phyloP scores from a whole-genome alignment of 768 basidiomycete species.

The Pleurotus giganteus region DNA sequence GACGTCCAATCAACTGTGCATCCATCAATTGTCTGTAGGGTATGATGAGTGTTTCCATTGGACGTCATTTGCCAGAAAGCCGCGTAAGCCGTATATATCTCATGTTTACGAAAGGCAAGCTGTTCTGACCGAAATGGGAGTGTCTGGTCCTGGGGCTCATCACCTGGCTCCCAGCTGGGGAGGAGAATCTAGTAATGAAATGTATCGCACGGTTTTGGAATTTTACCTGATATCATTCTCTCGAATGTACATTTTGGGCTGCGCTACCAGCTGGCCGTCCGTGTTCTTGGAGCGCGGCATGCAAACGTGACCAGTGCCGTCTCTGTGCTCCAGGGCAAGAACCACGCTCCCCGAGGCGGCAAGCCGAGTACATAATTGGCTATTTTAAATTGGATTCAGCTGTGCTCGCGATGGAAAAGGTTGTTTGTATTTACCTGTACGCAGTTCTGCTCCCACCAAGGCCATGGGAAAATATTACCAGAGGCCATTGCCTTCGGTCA shows the following conservation, averaged over 20 bases:
- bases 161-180: slow-evolving; percentile 27
- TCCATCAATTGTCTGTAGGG: slow-evolving; percentile 38
- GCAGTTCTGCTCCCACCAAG: slow-evolving; percentile 70
- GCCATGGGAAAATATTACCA: slow-evolving; percentile 85
- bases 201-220: background rate
- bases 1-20: slow-evolving; percentile 30
- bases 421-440: slow-evolving; percentile 47
- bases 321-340: slow-evolving; percentile 79
- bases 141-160: slow-evolving; percentile 22
- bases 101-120: slow-evolving; percentile 63
- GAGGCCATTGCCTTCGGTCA: slow-evolving; percentile 55
- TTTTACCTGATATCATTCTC: slow-evolving; percentile 56
- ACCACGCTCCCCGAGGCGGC: slow-evolving; percentile 82
- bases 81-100: slow-evolving; percentile 64
- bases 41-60: slow-evolving; percentile 23
- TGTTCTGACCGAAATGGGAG: slow-evolving; percentile 65
- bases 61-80: slow-evolving; percentile 56
- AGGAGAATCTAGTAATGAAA: background rate
- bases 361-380: slow-evolving; percentile 68
- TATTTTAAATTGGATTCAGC: slow-evolving; percentile 17
- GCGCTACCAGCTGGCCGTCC: slow-evolving; percentile 23
- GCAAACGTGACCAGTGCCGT: slow-evolving; percentile 67
- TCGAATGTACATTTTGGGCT: slow-evolving; percentile 48
- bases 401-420: background rate
- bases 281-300: slow-evolving; percentile 33